Percentiles rank a stretch among this genome's conserved stretches.
Evolutionary conservation across 306 rosid species (phyloP).

Genomic region (Cucumis melo): DNA sequence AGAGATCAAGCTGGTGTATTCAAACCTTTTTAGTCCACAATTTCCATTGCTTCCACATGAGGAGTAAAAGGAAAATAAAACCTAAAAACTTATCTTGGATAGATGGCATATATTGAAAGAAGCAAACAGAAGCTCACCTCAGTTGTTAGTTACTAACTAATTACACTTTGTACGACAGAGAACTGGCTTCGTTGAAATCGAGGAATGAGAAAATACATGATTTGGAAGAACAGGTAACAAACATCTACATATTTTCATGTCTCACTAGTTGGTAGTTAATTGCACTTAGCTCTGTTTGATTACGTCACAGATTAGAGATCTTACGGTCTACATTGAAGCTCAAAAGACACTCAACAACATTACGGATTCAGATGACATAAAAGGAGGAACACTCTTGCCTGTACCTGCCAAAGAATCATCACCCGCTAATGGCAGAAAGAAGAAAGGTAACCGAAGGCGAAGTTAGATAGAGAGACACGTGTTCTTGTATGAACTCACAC

Average conservation of each 20-base stretch:
- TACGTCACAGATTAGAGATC: slow-evolving; percentile 66
- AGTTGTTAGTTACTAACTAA: background rate
- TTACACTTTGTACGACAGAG: slow-evolving; percentile 31
- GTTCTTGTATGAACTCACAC: background rate
- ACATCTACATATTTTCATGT: background rate
- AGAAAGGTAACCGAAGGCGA: slow-evolving; percentile 58
- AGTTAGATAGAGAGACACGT: slow-evolving; percentile 17
- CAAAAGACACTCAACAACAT: slow-evolving; percentile 58
- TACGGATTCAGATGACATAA: slow-evolving; percentile 55
- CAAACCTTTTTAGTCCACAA: background rate
- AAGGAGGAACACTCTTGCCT: slow-evolving; percentile 68
- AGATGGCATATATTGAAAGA: no score
- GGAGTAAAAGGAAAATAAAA: background rate
- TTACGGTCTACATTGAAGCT: slow-evolving; percentile 57
- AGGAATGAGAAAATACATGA: slow-evolving; percentile 49
- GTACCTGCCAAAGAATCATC: slow-evolving; percentile 56
- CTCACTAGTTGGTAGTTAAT: background rate
- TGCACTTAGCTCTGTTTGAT: background rate
- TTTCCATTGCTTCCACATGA: background rate
- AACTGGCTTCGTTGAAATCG: slow-evolving; percentile 27
- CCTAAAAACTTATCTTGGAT: no score
- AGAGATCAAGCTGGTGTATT: background rate
- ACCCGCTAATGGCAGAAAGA: slow-evolving; percentile 31
- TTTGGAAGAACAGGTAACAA: slow-evolving; percentile 82
- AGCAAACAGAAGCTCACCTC: no score